Evolutionary conservation across 1,139 yeast genomes (phyloP), one percentile per base, ranked within the genome.

Genomic region (Geotrichum reessii): DNA sequence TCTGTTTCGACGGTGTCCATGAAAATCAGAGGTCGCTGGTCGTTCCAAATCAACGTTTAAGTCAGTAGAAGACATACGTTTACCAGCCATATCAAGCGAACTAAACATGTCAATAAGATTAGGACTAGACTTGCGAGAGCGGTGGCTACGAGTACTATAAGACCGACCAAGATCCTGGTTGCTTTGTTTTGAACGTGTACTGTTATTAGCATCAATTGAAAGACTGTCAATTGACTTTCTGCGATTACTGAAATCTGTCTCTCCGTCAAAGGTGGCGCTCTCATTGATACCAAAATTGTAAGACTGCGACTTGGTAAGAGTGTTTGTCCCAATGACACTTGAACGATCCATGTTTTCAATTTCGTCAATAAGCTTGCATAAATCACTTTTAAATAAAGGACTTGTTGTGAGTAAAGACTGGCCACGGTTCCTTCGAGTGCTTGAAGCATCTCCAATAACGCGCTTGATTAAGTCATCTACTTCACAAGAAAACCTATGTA

Each of bases 401-500:
- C 70, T 66, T 2, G 69, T 60, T 17, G 65, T 61, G 46, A 69
- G 54, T 33, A 65, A 42, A n/a, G 71, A 66, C 51, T 67, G 67
- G 27, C 70, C 69, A 21, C 58, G 61, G n/a, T 62, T 60, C 11
- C 31, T 31, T 7, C 21, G 19, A 4, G 19, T 19, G 17, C 44
- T 37, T 2, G 44, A 37, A 14, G 44, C 14, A 9, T 37, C 44
- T 5, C 24, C 53, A 7, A 66, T 57, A n/a, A 66, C 58, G 24
- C 73, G 64, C 56, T 66, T 66, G 5, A 71, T 69, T 22, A 73
- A 63, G 44, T 65, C 69, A 28, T 71, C 74, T 4, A 73, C 65
- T 59, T 73, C 76, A 50, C 73, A 71, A 52, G 69, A 67, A 48
- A 69, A 72, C 12, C 76, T 58, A 52, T 72, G 75, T 46, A 73